phyloP scores from a whole-genome alignment of 2,329 filamentous ascomycete genomes.

The Clarireedia sp. region DNA sequence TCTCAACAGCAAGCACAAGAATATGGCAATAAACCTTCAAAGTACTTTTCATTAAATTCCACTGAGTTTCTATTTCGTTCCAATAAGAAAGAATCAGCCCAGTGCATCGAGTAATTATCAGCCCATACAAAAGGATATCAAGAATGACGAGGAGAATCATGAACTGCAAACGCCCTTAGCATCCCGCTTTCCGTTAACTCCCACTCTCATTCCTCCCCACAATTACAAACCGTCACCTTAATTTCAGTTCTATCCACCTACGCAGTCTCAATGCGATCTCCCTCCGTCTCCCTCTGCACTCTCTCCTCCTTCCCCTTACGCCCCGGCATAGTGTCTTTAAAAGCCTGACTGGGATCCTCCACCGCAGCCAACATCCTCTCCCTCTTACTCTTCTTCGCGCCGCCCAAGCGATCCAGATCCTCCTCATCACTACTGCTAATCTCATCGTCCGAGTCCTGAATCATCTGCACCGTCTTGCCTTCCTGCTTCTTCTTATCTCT shows the following conservation, averaged over 20 bases:
- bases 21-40: too few relatives aligned
- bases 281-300: conserved; percentile 17
- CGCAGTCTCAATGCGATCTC: conserved; percentile 8
- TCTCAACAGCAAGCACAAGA: too few relatives aligned
- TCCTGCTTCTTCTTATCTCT: conserved; percentile 62
- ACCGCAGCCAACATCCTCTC: conserved; percentile 43
- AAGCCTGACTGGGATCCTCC: conserved; percentile 22
- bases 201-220: too few relatives aligned
- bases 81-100: too few relatives aligned
- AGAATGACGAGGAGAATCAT: background rate
- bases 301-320: conserved; percentile 16
- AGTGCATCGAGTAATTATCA: too few relatives aligned
- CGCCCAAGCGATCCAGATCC: conserved; percentile 13
- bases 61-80: too few relatives aligned
- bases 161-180: too few relatives aligned
- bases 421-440: conserved; percentile 32
- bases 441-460: conserved; percentile 41
- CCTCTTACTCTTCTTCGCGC: conserved; percentile 40
- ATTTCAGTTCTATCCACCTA: background rate
- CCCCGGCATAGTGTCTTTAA: conserved; percentile 20
- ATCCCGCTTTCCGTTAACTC: too few relatives aligned
- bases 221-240: background rate
- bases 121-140: background rate
- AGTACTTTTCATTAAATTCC: too few relatives aligned
- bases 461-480: conserved; percentile 43